A percentile compares a stretch with the other conserved stretches of the same genome.
These are phyloP conservation scores for Staphylotrichum tortipilum DNA, from an alignment of 495 filamentous ascomycete species.

Conservation along the genomic window DNA sequence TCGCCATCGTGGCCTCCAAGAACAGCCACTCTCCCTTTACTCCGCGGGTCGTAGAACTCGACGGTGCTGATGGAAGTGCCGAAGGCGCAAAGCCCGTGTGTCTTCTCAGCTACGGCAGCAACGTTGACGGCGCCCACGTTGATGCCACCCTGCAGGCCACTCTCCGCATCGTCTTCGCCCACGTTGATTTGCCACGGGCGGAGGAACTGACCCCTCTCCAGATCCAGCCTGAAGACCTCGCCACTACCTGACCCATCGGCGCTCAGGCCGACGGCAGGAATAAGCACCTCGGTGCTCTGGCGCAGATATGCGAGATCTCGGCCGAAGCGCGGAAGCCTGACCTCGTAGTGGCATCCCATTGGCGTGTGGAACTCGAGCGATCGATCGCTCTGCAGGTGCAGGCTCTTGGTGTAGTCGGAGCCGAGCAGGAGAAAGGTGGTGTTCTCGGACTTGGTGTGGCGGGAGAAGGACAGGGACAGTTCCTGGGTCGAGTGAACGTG, in stretches of 20 bases:
- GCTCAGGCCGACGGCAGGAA: conserved; percentile 83
- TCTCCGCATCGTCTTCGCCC: conserved; percentile 65
- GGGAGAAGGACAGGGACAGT: conserved; percentile 81
- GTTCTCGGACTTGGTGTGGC: conserved; percentile 90
- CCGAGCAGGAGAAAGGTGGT: conserved; percentile 89
- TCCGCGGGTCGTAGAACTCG: conserved; percentile 89
- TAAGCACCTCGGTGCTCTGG: conserved; percentile 74
- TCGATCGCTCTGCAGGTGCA: conserved; percentile 88
- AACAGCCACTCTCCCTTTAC: conserved; percentile 69
- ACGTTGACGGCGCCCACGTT: conserved; percentile 78
- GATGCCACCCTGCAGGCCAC: conserved; percentile 74
- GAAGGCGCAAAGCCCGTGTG: conserved; percentile 86
- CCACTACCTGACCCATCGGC: conserved; percentile 61
- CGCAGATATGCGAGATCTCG: conserved; percentile 80
- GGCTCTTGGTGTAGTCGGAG: conserved; percentile 85
- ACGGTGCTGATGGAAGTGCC: conserved; percentile 94
- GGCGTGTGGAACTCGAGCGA: conserved; percentile 92
- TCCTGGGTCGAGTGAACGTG: conserved; percentile 92
- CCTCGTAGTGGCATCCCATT: conserved; percentile 75
- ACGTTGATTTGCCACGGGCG: conserved; percentile 71
- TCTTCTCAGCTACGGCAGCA: conserved; percentile 79
- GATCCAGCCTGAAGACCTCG: conserved; percentile 86
- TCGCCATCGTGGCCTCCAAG: conserved; percentile 58
- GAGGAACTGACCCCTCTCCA: conserved; percentile 79
- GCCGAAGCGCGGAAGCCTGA: conserved; percentile 84